Evolutionary conservation across 352 stramenopile genomes (phyloP).

Genomic region (Phytophthora tentaculata): DNA sequence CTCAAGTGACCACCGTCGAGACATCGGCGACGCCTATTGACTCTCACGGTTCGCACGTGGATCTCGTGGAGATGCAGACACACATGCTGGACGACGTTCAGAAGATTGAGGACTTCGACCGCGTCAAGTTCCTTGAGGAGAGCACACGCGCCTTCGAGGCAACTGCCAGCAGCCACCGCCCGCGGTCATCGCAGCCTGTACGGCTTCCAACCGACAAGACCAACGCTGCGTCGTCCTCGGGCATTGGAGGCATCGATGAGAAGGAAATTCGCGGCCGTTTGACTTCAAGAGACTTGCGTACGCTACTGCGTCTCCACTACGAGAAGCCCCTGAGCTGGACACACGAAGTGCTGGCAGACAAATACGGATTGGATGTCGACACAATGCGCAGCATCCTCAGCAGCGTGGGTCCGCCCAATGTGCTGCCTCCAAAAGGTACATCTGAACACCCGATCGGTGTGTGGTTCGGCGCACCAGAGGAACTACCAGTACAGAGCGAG

Average conservation of each 20-base stretch:
- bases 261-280: constrained; percentile 52
- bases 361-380: constrained; percentile 49
- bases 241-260: constrained; percentile 39
- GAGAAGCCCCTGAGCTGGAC: constrained; percentile 63
- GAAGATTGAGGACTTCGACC: constrained; percentile 61
- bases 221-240: constrained; percentile 46
- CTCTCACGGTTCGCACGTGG: constrained; percentile 16
- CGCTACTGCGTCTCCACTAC: constrained; percentile 69
- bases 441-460: constrained; percentile 65
- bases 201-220: constrained; percentile 65
- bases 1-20: constrained; percentile 23
- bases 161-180: constrained; percentile 72
- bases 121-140: constrained; percentile 60
- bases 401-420: constrained; percentile 58
- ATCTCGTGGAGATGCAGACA: constrained; percentile 67
- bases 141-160: constrained; percentile 55
- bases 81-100: constrained; percentile 57
- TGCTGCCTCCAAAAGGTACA: constrained; percentile 54
- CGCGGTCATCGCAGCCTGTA: constrained; percentile 45
- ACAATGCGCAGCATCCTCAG: constrained; percentile 46
- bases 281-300: constrained; percentile 60
- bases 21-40: constrained; percentile 32
- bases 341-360: constrained; percentile 48
- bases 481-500: not conserved
- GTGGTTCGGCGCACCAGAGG: constrained; percentile 46